phyloP scores from a whole-genome alignment of 306 rosid genomes.

The Begonia masoniana region DNA sequence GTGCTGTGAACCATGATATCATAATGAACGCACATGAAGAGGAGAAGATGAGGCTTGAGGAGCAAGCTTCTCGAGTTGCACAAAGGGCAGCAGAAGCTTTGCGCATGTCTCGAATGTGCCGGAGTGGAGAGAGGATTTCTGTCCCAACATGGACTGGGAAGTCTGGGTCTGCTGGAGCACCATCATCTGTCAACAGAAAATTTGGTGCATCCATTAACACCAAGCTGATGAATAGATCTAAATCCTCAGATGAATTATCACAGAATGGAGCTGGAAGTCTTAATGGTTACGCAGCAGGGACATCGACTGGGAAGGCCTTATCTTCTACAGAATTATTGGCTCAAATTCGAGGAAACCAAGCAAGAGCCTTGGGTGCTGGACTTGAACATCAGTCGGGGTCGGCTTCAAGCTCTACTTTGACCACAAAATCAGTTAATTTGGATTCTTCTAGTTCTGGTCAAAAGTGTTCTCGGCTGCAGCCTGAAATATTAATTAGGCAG shows the following conservation, averaged over 20 bases:
- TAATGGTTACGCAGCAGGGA: slow-evolving; percentile 60
- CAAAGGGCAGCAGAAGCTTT: slow-evolving; percentile 93
- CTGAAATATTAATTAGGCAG: slow-evolving; percentile 72
- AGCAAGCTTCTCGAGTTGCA: slow-evolving; percentile 88
- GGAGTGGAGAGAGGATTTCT: slow-evolving; percentile 57
- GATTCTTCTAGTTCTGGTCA: slow-evolving; percentile 39
- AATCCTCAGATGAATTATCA: slow-evolving; percentile 31
- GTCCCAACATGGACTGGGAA: slow-evolving; percentile 98
- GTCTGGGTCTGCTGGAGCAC: slow-evolving; percentile 93
- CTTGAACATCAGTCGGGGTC: slow-evolving; percentile 39
- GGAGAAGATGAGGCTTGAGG: slow-evolving; percentile 80
- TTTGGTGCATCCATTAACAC: slow-evolving; percentile 73
- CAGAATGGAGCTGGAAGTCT: slow-evolving; percentile 27
- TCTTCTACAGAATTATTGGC: slow-evolving; percentile 72
- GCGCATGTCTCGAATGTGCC: slow-evolving; percentile 68
- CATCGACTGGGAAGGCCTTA: slow-evolving; percentile 69
- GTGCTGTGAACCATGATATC: slow-evolving; percentile 83
- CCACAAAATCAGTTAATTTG: slow-evolving; percentile 24
- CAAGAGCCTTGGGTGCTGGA: slow-evolving; percentile 58
- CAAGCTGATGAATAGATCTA: slow-evolving; percentile 29
- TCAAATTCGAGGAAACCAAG: slow-evolving; percentile 60
- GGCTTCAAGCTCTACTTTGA: slow-evolving; percentile 23
- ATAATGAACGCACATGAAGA: slow-evolving; percentile 82
- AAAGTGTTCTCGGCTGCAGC: slow-evolving; percentile 42
- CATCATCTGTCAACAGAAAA: slow-evolving; percentile 51